phyloP scores from a whole-genome alignment of 106 monocot genomes.

The Dioscorea zingiberensis region DNA sequence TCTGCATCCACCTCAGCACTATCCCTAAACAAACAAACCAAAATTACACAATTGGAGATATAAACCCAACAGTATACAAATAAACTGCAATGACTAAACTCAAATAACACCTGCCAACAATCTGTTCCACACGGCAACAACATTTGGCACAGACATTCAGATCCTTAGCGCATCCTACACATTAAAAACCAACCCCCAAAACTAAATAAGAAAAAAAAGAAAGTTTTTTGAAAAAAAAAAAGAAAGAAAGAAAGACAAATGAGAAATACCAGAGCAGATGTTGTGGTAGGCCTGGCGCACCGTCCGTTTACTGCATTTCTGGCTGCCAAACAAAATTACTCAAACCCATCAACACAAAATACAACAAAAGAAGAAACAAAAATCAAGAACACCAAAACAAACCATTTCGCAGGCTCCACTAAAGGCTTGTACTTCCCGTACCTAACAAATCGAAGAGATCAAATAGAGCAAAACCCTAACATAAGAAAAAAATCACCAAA shows the following conservation, averaged over 20 bases:
- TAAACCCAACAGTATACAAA: neutral
- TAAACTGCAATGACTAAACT: neutral
- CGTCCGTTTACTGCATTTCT: conserved; percentile 73
- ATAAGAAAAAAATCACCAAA: neutral
- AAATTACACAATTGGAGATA: neutral
- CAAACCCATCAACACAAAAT: neutral
- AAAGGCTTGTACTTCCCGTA: conserved; percentile 97
- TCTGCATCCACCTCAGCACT: conserved; percentile 68
- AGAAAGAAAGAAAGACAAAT: neutral
- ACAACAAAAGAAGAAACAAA: neutral
- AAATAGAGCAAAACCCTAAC: neutral
- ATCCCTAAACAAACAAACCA: conserved; percentile 45
- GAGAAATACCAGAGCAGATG: conserved; percentile 55
- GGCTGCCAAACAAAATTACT: conserved; percentile 25
- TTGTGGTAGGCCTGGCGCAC: conserved; percentile 93
- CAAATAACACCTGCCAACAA: conserved; percentile 60
- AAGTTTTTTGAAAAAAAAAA: neutral
- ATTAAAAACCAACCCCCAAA: neutral
- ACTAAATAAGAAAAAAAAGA: conserved; percentile 1
- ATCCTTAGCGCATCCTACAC: conserved; percentile 64
- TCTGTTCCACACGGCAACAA: conserved; percentile 40
- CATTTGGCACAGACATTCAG: conserved; percentile 80
- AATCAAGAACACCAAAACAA: neutral
- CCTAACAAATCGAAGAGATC: conserved; percentile 24
- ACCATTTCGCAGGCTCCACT: conserved; percentile 90